Conservation (phyloP, 306 rosid species). For the Macrotyloma uniflorum region DNA sequence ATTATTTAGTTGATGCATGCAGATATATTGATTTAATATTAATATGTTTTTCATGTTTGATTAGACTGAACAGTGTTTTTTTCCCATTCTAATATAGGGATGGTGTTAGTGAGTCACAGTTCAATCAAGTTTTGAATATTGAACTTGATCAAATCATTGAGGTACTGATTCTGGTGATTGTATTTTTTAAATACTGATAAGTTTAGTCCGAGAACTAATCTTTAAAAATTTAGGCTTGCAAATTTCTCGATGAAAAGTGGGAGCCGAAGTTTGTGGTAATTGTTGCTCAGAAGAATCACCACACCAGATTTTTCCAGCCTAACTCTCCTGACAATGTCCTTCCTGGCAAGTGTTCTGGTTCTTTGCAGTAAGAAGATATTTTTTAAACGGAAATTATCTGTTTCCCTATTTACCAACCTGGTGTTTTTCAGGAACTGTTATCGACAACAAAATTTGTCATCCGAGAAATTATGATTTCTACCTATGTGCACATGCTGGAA, state of each 20-base stretch:
- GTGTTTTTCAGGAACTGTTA: slow-evolving; percentile 65
- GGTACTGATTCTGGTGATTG: slow-evolving; percentile 47
- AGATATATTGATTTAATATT: slow-evolving; percentile 6
- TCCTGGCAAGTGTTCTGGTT: slow-evolving; percentile 55
- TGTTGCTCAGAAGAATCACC: slow-evolving; percentile 94
- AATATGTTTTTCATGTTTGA: neutral
- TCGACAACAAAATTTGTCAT: slow-evolving; percentile 91
- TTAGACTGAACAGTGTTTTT: slow-evolving; percentile 3
- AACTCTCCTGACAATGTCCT: slow-evolving; percentile 88
- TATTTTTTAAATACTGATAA: neutral
- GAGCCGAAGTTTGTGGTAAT: slow-evolving; percentile 88
- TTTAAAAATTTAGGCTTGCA: slow-evolving; percentile 69
- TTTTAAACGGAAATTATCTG: neutral
- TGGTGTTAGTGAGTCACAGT: slow-evolving; percentile 97
- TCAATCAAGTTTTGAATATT: slow-evolving; percentile 86
- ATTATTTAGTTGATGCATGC: slow-evolving; percentile 1
- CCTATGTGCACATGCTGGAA: slow-evolving; percentile 97
- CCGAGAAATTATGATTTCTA: slow-evolving; percentile 92
- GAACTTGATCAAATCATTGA: slow-evolving; percentile 83
- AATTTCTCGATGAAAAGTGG: slow-evolving; percentile 89
- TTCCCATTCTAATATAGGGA: slow-evolving; percentile 57
- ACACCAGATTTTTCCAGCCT: slow-evolving; percentile 87
- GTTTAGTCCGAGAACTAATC: slow-evolving; percentile 7
- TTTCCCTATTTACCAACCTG: neutral
- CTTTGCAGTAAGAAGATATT: neutral